Percentiles rank a stretch among this genome's conserved stretches.
phyloP scores from a whole-genome alignment of 2,329 filamentous ascomycete species.

The Fusarium sp. region DNA sequence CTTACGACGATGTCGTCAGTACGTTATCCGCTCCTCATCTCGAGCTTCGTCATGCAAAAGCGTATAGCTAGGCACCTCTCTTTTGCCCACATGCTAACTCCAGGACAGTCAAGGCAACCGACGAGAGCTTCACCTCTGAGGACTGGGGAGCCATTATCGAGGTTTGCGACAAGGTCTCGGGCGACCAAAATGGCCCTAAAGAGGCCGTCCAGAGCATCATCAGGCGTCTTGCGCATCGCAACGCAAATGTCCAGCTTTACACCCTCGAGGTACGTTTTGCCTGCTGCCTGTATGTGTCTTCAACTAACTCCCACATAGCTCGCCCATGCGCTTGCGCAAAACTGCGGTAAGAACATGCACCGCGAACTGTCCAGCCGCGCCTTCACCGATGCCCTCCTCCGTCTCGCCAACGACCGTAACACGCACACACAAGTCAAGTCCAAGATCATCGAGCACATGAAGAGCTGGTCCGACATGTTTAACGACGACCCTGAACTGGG shows the following conservation, averaged over 20 bases:
- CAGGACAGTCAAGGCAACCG: slow-evolving; percentile 78
- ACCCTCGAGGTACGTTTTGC: slow-evolving; percentile 78
- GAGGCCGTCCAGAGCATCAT: slow-evolving; percentile 92
- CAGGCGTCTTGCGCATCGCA: slow-evolving; percentile 90
- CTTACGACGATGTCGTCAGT: slow-evolving; percentile 72
- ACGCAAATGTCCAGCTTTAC: slow-evolving; percentile 96
- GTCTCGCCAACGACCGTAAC: slow-evolving; percentile 93
- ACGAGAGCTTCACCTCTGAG: slow-evolving; percentile 94
- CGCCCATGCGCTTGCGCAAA: slow-evolving; percentile 90
- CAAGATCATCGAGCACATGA: slow-evolving; percentile 97
- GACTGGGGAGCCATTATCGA: slow-evolving; percentile 76
- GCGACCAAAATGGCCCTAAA: slow-evolving; percentile 73
- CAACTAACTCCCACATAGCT: slow-evolving; percentile 64
- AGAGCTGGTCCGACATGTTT: slow-evolving; percentile 97
- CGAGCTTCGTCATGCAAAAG: neutral
- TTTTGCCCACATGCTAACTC: slow-evolving; percentile 28
- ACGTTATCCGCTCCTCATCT: slow-evolving; percentile 46
- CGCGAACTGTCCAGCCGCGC: slow-evolving; percentile 90
- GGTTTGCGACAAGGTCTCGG: slow-evolving; percentile 70
- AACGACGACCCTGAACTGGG: slow-evolving; percentile 88
- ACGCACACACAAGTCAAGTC: slow-evolving; percentile 96
- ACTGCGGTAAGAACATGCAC: slow-evolving; percentile 88
- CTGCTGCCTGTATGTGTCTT: neutral
- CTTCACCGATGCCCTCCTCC: slow-evolving; percentile 92
- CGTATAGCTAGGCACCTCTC: neutral